Percentiles rank a stretch among this genome's conserved stretches.
These are phyloP conservation scores for Tetrastigma voinierianum DNA, from an alignment of 164 flowering plant species.

Conservation along the genomic window DNA sequence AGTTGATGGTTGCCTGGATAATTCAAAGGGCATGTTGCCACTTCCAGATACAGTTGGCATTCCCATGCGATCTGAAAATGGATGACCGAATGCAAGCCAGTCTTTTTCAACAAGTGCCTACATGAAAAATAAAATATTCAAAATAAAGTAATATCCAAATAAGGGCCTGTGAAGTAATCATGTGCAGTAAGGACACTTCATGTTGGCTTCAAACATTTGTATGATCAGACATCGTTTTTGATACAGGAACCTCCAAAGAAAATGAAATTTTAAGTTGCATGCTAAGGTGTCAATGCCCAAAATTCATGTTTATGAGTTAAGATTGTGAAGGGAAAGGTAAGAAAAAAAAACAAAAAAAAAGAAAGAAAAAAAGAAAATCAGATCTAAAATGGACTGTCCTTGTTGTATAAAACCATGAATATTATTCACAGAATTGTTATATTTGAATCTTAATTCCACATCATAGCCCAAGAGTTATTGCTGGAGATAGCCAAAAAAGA, in stretches of 20 bases:
- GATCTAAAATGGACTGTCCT: neutral
- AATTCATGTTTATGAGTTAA: too few relatives aligned
- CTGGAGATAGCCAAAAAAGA: too few relatives aligned
- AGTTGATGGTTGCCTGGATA: conserved; percentile 69
- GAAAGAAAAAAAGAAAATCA: neutral
- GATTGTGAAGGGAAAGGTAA: too few relatives aligned
- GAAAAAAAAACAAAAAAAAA: too few relatives aligned
- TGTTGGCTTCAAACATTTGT: too few relatives aligned
- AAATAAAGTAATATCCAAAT: neutral
- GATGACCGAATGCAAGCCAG: conserved; percentile 99
- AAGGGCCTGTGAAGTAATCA: neutral
- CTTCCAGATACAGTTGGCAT: conserved; percentile 62
- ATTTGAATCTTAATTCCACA: too few relatives aligned
- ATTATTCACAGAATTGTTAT: too few relatives aligned
- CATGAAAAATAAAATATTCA: conserved; percentile 11
- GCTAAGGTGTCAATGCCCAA: too few relatives aligned
- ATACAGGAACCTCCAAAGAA: too few relatives aligned
- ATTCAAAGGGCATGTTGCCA: conserved; percentile 45
- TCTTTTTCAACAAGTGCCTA: conserved; percentile 99
- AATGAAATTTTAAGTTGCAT: too few relatives aligned
- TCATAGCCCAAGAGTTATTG: too few relatives aligned
- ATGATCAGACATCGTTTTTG: neutral
- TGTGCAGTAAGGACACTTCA: neutral
- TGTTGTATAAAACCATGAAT: neutral
- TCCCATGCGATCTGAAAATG: conserved; percentile 92